Evolutionary conservation across 208 protist genomes (phyloP), one percentile per base, ranked within the genome.

Genomic region (Crithidia expoeki): DNA sequence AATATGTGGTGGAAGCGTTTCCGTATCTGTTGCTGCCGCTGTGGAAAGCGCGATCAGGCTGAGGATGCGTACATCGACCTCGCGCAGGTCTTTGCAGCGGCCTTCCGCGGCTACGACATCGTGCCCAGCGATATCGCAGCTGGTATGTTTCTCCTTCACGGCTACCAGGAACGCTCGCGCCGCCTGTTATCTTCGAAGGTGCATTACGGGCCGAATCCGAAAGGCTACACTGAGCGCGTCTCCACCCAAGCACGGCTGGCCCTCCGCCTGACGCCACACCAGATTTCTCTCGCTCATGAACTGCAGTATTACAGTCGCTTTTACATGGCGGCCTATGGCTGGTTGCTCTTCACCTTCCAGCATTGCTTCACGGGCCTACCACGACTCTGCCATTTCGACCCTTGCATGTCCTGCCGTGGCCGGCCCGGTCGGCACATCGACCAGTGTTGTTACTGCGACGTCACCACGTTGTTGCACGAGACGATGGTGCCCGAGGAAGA

Each of bases 41-140:
- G 79, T 44, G 57, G 63, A 2, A 55, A 69, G 55, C 27, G 52
- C 4, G 50, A 47, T 14, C 46, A 72, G 16, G 52, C 76, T 1
- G 82, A 93, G 49, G 80, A 86, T 16, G 80, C 82, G 30, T 94
- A 86, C 82, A 25, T 42, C 44, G 77, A 82, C 60, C 79, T 90
- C 1, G 87, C 92, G 5, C 70, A 72, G 47, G 83, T 86, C 2
- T 67, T 96, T n/a, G 89, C 92, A 12, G 46, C 66, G 4, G 81
- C 84, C 17, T 97, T 97, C 67, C 78, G 83, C n/a, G 86, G 70
- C 21, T 93, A 92, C 72, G 88, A 94, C 73, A 76, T 97, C 52
- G 92, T 95, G 14, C 87, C 86, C 34, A 92, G 84, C 65, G 92
- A 97, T 68, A 81, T 97, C 23, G 86, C 79, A 12, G 89, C 92